These are phyloP conservation scores for Phytophthora europaea DNA, from an alignment of 352 stramenopile genomes.

Conservation along the genomic window DNA sequence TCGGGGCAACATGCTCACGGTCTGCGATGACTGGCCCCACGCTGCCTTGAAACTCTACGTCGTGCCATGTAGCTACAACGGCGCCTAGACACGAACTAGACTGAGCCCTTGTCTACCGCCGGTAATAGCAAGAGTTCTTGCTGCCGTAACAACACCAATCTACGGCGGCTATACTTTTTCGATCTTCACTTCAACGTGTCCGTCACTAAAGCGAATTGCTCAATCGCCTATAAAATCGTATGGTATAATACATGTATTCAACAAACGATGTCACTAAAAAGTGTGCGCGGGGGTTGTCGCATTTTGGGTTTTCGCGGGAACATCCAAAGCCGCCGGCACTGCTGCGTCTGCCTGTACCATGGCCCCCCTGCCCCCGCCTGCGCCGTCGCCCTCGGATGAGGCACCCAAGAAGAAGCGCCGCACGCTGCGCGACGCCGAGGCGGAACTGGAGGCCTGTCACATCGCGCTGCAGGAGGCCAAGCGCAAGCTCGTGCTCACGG, in stretches of 20 bases:
- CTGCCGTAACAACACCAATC: no score
- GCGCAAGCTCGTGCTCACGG: slow-evolving; percentile 74
- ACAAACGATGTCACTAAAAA: background rate
- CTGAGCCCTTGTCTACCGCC: no score
- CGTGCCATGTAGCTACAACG: no score
- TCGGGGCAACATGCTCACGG: background rate
- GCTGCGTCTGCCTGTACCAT: slow-evolving; percentile 4
- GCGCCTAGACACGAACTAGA: no score
- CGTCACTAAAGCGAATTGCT: background rate
- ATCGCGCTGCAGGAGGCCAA: slow-evolving; percentile 63
- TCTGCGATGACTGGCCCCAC: background rate
- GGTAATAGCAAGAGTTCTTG: no score
- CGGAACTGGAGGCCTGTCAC: slow-evolving; percentile 62
- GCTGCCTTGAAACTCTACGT: no score
- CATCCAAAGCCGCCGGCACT: background rate
- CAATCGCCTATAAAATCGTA: background rate
- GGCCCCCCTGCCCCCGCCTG: slow-evolving; percentile 17
- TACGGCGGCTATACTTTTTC: background rate
- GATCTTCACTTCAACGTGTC: background rate
- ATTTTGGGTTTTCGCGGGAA: slow-evolving; percentile 29
- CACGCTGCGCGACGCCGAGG: slow-evolving; percentile 76
- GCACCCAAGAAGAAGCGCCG: slow-evolving; percentile 71
- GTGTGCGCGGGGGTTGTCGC: background rate
- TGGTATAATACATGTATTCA: no score
- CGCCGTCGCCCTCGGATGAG: slow-evolving; percentile 24